Percentiles rank a stretch among this genome's conserved stretches.
Evolutionary conservation across 495 filamentous ascomycete species (phyloP).

Genomic region (Podospora anserina): DNA sequence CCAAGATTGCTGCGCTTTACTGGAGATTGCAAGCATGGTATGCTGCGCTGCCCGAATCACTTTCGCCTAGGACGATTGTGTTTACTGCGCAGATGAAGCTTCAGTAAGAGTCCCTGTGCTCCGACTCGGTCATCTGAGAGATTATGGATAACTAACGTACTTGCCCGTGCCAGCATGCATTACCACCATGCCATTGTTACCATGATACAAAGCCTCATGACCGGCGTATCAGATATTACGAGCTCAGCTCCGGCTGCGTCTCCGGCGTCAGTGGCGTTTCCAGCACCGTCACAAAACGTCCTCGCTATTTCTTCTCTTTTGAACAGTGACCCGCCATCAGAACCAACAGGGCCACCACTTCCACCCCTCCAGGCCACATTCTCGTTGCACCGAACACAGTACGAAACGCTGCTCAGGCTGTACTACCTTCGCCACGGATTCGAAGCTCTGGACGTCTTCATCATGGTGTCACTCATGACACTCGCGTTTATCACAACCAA

Average conservation of each 20-base stretch:
- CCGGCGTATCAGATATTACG: slow-evolving; percentile 16
- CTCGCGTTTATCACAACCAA: slow-evolving; percentile 29
- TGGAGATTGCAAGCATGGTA: slow-evolving; percentile 27
- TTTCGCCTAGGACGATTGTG: slow-evolving; percentile 33
- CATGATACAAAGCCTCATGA: slow-evolving; percentile 20
- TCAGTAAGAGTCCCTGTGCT: slow-evolving; percentile 13
- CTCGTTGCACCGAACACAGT: slow-evolving; percentile 24
- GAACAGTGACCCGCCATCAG: not conserved
- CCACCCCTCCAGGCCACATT: slow-evolving; percentile 10
- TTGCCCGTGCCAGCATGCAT: slow-evolving; percentile 18
- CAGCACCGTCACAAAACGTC: not conserved
- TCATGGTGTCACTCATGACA: slow-evolving; percentile 33
- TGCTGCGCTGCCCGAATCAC: slow-evolving; percentile 28
- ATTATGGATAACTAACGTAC: not conserved
- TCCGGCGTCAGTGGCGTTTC: not conserved
- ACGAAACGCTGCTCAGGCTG: slow-evolving; percentile 37
- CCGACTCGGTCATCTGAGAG: not conserved
- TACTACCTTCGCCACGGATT: slow-evolving; percentile 43
- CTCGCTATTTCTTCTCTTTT: slow-evolving; percentile 4
- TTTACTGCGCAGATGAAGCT: slow-evolving; percentile 39
- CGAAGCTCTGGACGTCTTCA: slow-evolving; percentile 32
- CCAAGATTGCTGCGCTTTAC: slow-evolving; percentile 30
- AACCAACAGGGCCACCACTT: not conserved
- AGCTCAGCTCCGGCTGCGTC: not conserved
- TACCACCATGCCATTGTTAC: slow-evolving; percentile 25